Evolutionary conservation across 495 filamentous ascomycete genomes (phyloP), one percentile per base, ranked within the genome.

Genomic region (Umbilicaria muhlenbergii): DNA sequence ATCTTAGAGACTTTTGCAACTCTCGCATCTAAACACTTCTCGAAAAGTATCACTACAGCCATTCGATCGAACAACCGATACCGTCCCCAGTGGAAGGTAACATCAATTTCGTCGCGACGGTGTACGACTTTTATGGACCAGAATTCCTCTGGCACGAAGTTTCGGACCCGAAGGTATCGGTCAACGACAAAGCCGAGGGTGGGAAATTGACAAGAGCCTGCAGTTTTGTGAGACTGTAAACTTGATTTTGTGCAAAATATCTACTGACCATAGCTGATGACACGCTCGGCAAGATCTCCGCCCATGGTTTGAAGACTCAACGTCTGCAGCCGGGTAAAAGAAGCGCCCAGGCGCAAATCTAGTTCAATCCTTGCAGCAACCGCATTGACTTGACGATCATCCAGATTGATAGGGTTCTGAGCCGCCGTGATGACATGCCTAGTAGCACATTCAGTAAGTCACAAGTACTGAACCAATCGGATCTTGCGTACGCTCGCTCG

Each of bases 121-220:
- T 93, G 79, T 51, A 79, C 79, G 12, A 96, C 80, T 51, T 81
- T 84, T 62, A 98, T 92, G 42, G 65, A 68, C 91, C 92, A 98
- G 62, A 96, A 96, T 1, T 73, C 61, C 53, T 98, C 91, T 4
- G 89, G 83, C 14, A 89, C 79, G 56, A 98, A 98, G 52, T 92
- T 94, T 47, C 82, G 75, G 35, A 98, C 87, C 49, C 79, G 73
- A 42, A 93, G 81, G 57, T 96, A 98, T 15, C 89, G 75, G 58
- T 98, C 92, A 12, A 98, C 91, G 0, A 98, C 87, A 50, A 98
- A 98, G 3, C 91, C 91, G 11, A 98, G 66, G 0, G 92, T 96
- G 11, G 91, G 91, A 55, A 98, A 98, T 62, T 98, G 91, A 46
- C 91, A 98, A 11, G 86, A 92, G 13, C 88, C 85, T 91, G 41